Percentiles rank a stretch among this genome's conserved stretches.
Evolutionary conservation across 495 filamentous ascomycete genomes (phyloP).

Genomic region (Cercophora sp.): DNA sequence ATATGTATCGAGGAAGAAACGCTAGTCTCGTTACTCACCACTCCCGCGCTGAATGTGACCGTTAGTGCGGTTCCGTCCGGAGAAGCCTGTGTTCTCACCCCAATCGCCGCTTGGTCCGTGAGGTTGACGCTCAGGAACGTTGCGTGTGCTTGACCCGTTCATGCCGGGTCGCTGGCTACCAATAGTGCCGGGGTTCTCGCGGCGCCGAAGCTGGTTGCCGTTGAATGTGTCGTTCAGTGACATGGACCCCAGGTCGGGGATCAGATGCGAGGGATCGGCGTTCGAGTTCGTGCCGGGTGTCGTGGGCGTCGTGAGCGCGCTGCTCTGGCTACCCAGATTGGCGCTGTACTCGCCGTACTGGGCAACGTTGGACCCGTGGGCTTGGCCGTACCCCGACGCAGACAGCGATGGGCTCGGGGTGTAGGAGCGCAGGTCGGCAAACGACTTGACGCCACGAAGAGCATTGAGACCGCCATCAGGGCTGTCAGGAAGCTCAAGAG

Average conservation of each 20-base stretch:
- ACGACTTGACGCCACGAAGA: slow-evolving; percentile 92
- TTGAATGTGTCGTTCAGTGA: slow-evolving; percentile 64
- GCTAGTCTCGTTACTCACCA: slow-evolving; percentile 52
- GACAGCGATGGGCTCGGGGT: slow-evolving; percentile 92
- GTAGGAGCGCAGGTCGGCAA: slow-evolving; percentile 90
- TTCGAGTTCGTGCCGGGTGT: slow-evolving; percentile 57
- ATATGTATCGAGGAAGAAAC: not conserved
- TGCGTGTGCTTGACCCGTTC: slow-evolving; percentile 59
- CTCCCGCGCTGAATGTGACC: slow-evolving; percentile 79
- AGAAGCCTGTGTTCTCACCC: slow-evolving; percentile 62
- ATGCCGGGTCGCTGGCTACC: slow-evolving; percentile 78
- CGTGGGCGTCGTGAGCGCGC: slow-evolving; percentile 33
- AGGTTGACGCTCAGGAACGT: slow-evolving; percentile 76
- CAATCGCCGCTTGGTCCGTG: slow-evolving; percentile 76
- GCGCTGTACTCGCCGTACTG: slow-evolving; percentile 46
- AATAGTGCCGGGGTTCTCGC: slow-evolving; percentile 65
- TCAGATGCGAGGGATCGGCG: slow-evolving; percentile 54
- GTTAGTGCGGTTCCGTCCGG: slow-evolving; percentile 61
- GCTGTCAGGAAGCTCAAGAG: slow-evolving; percentile 81
- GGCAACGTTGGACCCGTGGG: slow-evolving; percentile 58
- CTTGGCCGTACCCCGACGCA: slow-evolving; percentile 49
- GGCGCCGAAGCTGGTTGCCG: slow-evolving; percentile 38
- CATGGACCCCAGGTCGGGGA: slow-evolving; percentile 53
- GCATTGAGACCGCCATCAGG: slow-evolving; percentile 52
- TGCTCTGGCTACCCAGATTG: slow-evolving; percentile 33